These are phyloP conservation scores for Psilocybe subaeruginosa DNA, from an alignment of 768 basidiomycete genomes.

Conservation along the genomic window DNA sequence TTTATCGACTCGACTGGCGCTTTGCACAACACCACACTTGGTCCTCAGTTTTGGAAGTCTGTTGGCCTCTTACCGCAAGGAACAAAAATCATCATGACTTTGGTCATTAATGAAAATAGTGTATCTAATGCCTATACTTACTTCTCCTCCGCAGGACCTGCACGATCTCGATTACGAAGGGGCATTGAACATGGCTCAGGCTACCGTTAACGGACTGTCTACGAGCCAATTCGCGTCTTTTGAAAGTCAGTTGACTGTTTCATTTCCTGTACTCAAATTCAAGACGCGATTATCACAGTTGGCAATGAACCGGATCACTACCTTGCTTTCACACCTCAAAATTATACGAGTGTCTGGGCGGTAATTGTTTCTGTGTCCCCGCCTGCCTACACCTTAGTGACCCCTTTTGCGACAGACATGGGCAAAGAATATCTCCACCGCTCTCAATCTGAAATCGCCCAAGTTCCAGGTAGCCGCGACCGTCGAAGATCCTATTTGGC, in stretches of 20 bases:
- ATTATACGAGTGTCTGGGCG: conserved; percentile 47
- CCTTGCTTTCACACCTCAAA: conserved; percentile 41
- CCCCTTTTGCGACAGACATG: conserved; percentile 36
- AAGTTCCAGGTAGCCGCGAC: conserved; percentile 54
- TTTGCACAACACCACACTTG: conserved; percentile 53
- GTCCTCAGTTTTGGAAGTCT: conserved; percentile 51
- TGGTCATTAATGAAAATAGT: conserved; percentile 31
- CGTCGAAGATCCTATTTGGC: conserved; percentile 54
- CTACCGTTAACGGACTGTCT: conserved; percentile 39
- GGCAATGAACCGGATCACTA: conserved; percentile 63
- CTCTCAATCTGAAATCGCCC: conserved; percentile 38
- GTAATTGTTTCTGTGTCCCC: conserved; percentile 27
- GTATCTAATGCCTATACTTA: neutral
- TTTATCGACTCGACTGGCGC: conserved; percentile 45
- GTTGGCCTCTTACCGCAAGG: conserved; percentile 45
- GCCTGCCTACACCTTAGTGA: neutral
- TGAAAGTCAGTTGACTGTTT: conserved; percentile 41
- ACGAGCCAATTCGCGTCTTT: conserved; percentile 41
- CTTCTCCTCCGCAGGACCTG: conserved; percentile 38
- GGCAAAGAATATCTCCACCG: conserved; percentile 50
- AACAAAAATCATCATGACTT: conserved; percentile 49
- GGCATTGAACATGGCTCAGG: conserved; percentile 44
- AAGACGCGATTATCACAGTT: conserved; percentile 30
- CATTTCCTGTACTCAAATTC: neutral
- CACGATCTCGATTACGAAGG: conserved; percentile 45